These are phyloP conservation scores for Castanea crenata DNA, from an alignment of 306 rosid species.

Conservation along the genomic window DNA sequence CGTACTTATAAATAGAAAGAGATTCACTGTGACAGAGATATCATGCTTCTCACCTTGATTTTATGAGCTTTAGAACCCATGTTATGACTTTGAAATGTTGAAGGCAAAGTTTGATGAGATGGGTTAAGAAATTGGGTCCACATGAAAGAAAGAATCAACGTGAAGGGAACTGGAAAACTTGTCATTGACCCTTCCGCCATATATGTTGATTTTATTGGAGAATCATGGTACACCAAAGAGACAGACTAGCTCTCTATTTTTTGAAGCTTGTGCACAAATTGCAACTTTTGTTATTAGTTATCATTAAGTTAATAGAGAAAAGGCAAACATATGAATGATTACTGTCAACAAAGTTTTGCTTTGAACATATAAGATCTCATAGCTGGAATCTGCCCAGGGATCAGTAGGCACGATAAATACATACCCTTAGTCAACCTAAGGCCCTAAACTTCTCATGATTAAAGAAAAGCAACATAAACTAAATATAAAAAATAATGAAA, in stretches of 20 bases:
- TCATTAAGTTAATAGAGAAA: constrained; percentile 26
- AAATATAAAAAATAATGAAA: background rate
- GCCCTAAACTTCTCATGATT: constrained; percentile 26
- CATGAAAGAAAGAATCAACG: too few relatives aligned
- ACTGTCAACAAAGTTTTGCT: constrained; percentile 34
- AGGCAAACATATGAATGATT: constrained; percentile 29
- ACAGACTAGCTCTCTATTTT: background rate
- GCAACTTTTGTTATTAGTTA: constrained; percentile 26
- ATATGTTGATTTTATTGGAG: too few relatives aligned
- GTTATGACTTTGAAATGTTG: too few relatives aligned
- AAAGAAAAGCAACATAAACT: constrained; percentile 9
- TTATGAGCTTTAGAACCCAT: too few relatives aligned
- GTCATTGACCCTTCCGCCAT: too few relatives aligned
- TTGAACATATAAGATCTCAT: constrained; percentile 22
- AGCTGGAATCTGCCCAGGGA: constrained; percentile 25
- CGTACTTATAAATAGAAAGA: too few relatives aligned
- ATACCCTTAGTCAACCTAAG: constrained; percentile 34
- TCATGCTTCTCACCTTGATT: too few relatives aligned
- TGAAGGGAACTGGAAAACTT: too few relatives aligned
- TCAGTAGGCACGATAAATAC: constrained; percentile 37
- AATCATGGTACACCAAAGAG: too few relatives aligned
- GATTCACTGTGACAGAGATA: too few relatives aligned
- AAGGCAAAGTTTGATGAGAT: too few relatives aligned
- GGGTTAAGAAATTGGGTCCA: too few relatives aligned
- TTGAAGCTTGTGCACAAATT: constrained; percentile 31